Base-by-base conservation (phyloP, 2,329 filamentous ascomycete species). In the Fusarium falciforme region DNA sequence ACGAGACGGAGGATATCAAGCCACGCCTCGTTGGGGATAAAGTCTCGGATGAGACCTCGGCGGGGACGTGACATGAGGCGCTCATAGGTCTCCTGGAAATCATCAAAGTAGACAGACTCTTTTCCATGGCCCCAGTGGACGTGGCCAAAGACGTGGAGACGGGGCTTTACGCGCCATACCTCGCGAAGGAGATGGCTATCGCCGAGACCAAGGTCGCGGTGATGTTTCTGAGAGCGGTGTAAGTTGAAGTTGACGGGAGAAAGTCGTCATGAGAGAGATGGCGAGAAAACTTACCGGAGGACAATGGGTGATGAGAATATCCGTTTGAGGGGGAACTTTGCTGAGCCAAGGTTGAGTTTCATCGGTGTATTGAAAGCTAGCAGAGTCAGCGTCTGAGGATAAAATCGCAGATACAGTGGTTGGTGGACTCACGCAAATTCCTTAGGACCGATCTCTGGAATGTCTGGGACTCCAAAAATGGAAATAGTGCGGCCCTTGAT, bases 91-190 rank as follows among this genome's bases (percentile, higher is more conserved):
- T 84, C 84, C 82, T 97, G 94, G 68, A 90, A 89, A 29, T 91
- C 88, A 80, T 96, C 94, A 87, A 93, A 97, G 82, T 90, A 93
- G 11, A 93, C 87, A 0, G 90, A 82, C 77, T 95, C 91, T 49
- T 85, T 85, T 17, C 94, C 95, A 54, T 93, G 89, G 10, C 90
- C 93, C 78, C 88, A 93, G 83, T 98, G 95, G 27, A 95, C 89
- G 82, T 98, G 95, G 1, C 94, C 95, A 80, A 96, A 97, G 57
- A 97, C 88, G 81, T 97, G 94, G 16, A 97, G 84, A 14, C 86
- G 86, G 0, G 95, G 95, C 71, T 89, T 91, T 12, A 94, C 90
- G 38, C 93, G 89, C 91, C 93, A 94, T 20, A 93, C 82, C 78
- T 97, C 94, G 16, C 86, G 83, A 7, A 96, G 86, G 7, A 97